Evolutionary conservation across 2,329 filamentous ascomycete species (phyloP).

Genomic region (Claviceps pusilla): DNA sequence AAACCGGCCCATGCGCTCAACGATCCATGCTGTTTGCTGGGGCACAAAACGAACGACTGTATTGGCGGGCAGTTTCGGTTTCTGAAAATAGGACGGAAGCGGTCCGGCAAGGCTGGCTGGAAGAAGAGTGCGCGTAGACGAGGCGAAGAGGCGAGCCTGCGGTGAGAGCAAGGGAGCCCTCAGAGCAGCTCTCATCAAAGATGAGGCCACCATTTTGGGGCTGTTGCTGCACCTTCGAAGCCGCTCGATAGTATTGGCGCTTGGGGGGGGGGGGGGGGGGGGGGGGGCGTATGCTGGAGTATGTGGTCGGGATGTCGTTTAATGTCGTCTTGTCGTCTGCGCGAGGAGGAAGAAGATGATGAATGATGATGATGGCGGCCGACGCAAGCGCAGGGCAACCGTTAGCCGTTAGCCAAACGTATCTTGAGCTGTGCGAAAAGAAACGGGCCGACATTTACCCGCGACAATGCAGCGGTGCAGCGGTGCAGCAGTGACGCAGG

Average conservation of each 20-base stretch:
- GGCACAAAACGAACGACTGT: constrained; percentile 92
- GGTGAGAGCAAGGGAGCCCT: constrained; percentile 5
- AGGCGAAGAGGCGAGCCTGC: constrained; percentile 15
- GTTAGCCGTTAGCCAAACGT: too few relatives aligned
- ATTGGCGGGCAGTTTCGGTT: constrained; percentile 66
- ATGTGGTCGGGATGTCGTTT: neutral
- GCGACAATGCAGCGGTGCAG: neutral
- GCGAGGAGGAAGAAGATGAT: too few relatives aligned
- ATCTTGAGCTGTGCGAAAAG: neutral
- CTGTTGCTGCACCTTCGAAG: constrained; percentile 5
- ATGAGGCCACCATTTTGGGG: constrained; percentile 4
- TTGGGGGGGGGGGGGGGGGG: too few relatives aligned
- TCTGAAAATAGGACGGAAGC: constrained; percentile 66
- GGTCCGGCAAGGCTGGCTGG: constrained; percentile 16
- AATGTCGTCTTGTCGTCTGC: neutral
- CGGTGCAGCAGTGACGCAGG: neutral
- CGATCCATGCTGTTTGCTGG: constrained; percentile 99
- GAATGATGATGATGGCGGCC: too few relatives aligned
- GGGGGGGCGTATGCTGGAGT: neutral
- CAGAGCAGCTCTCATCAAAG: constrained; percentile 5
- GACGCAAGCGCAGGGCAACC: too few relatives aligned
- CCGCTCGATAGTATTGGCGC: constrained; percentile 3
- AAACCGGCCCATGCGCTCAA: constrained; percentile 98
- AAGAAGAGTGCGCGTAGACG: constrained; percentile 18
- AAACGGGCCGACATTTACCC: constrained; percentile 7